phyloP scores from a whole-genome alignment of 352 stramenopile genomes.

The Pythium dissotocum region DNA sequence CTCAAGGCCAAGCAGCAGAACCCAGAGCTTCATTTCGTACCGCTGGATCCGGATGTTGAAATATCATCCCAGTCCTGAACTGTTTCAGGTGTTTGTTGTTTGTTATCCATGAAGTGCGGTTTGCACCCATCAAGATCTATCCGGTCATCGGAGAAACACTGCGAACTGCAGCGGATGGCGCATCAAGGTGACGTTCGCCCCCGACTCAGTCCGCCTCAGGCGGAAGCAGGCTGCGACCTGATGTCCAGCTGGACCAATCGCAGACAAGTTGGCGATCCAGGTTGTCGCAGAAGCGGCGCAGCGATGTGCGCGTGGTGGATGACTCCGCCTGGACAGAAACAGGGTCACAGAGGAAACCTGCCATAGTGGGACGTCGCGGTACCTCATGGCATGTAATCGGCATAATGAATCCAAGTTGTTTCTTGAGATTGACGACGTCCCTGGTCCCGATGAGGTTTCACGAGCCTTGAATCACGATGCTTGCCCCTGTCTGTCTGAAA shows the following conservation, averaged over 20 bases:
- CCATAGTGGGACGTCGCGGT: background rate
- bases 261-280: background rate
- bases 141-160: too few relatives aligned
- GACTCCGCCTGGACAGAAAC: background rate
- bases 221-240: background rate
- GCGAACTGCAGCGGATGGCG: background rate
- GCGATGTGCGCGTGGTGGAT: background rate
- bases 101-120: too few relatives aligned
- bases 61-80: too few relatives aligned
- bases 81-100: too few relatives aligned
- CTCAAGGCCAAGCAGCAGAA: slow-evolving; percentile 3
- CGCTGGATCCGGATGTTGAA: too few relatives aligned
- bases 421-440: background rate
- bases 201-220: background rate
- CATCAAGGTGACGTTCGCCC: background rate
- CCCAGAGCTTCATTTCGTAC: background rate
- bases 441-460: slow-evolving; percentile 2
- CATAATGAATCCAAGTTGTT: background rate
- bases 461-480: background rate
- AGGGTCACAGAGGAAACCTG: background rate
- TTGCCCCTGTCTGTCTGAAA: background rate
- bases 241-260: background rate
- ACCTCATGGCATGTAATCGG: background rate
- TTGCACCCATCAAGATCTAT: background rate
- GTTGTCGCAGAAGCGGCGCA: background rate